Evolutionary conservation across 1,139 yeast species (phyloP).

Genomic region (Saccharomycopsis hybrid): DNA sequence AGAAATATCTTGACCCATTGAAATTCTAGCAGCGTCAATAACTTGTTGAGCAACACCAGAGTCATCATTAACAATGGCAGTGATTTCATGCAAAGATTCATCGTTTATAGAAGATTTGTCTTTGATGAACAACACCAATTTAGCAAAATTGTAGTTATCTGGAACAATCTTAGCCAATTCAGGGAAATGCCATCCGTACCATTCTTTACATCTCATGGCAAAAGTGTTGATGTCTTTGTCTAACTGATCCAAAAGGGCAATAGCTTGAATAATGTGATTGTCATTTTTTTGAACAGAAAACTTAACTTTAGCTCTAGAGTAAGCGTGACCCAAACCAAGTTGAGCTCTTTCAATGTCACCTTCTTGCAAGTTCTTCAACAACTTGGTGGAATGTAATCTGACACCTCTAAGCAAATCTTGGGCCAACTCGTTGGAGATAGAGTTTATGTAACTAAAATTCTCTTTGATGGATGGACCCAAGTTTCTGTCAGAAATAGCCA

Average conservation of each 20-base stretch:
- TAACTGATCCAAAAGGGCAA: constrained; percentile 91
- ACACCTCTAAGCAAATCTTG: constrained; percentile 95
- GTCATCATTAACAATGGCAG: constrained; percentile 89
- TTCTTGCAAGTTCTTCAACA: constrained; percentile 84
- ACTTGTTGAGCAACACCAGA: constrained; percentile 90
- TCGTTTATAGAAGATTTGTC: constrained; percentile 82
- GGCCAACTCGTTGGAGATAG: constrained; percentile 83
- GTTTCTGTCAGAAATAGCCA: constrained; percentile 92
- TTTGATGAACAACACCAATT: constrained; percentile 72
- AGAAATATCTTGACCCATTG: constrained; percentile 98
- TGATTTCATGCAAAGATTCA: constrained; percentile 82
- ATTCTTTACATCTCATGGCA: constrained; percentile 98
- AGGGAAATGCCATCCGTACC: constrained; percentile 99
- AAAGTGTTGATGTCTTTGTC: constrained; percentile 97
- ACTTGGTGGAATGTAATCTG: constrained; percentile 82
- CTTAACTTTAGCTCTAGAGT: constrained; percentile 98
- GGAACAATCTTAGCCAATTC: constrained; percentile 93
- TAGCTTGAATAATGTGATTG: constrained; percentile 97
- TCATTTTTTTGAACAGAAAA: constrained; percentile 97
- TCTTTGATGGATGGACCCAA: constrained; percentile 97
- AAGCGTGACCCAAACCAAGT: constrained; percentile 97
- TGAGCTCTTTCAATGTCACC: constrained; percentile 98
- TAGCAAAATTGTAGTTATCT: constrained; percentile 86
- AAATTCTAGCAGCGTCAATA: constrained; percentile 86
- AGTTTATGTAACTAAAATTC: constrained; percentile 78